phyloP scores from a whole-genome alignment of 805 yeast genomes.

The Hanseniaspora taiwanica region DNA sequence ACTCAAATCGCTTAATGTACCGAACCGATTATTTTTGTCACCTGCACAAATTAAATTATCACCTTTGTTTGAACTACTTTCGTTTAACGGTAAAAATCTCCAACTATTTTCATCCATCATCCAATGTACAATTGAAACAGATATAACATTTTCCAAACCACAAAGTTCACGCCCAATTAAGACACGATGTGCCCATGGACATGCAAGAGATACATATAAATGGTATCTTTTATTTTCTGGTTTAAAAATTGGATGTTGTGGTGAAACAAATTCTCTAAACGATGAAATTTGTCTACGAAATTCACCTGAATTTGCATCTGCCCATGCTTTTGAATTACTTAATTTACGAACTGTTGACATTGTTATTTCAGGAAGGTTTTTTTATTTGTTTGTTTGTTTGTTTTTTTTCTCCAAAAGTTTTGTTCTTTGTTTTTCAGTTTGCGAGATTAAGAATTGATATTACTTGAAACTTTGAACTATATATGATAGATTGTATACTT shows the following conservation, averaged over 20 bases:
- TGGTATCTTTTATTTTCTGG: constrained; percentile 79
- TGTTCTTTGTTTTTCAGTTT: neutral
- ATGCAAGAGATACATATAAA: constrained; percentile 73
- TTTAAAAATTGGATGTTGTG: constrained; percentile 46
- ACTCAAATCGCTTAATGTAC: constrained; percentile 13
- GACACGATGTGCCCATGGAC: constrained; percentile 93
- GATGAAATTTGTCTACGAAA: constrained; percentile 38
- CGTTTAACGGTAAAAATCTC: constrained; percentile 50
- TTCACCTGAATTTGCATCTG: constrained; percentile 5
- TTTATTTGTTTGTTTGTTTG: neutral
- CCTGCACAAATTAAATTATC: constrained; percentile 6
- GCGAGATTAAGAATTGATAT: neutral
- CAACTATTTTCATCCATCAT: constrained; percentile 74
- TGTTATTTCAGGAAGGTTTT: neutral
- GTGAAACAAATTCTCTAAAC: constrained; percentile 56
- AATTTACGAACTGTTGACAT: neutral
- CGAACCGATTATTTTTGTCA: constrained; percentile 7
- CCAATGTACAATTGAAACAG: constrained; percentile 80
- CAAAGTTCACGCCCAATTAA: constrained; percentile 60
- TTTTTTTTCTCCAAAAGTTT: neutral
- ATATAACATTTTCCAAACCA: constrained; percentile 50
- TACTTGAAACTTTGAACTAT: too few relatives aligned
- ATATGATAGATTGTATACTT: too few relatives aligned
- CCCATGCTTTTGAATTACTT: constrained; percentile 1
- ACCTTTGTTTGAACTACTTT: constrained; percentile 20